phyloP scores from a whole-genome alignment of 1,284 basidiomycete species.

The Rhodotorula sp. region DNA sequence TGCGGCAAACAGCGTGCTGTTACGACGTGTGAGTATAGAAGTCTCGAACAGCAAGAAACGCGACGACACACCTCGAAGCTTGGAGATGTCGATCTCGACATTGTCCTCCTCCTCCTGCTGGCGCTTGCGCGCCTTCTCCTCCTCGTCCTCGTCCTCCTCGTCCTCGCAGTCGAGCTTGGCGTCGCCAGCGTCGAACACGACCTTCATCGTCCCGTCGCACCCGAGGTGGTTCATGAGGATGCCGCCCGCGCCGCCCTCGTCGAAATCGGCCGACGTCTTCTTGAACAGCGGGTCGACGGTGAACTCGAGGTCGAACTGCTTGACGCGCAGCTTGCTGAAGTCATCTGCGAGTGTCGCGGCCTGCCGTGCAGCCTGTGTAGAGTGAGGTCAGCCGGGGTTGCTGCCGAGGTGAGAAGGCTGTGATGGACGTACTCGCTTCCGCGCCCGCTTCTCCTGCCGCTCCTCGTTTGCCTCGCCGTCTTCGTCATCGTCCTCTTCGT shows the following conservation, averaged over 20 bases:
- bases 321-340: conserved; percentile 75
- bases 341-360: conserved; percentile 77
- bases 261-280: conserved; percentile 98
- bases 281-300: conserved; percentile 94
- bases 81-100: conserved; percentile 47
- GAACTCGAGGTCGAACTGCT: conserved; percentile 85
- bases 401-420: background rate
- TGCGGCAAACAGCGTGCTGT: conserved; percentile 26
- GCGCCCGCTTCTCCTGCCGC: conserved; percentile 53
- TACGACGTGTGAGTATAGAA: background rate
- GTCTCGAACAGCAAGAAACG: background rate
- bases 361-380: conserved; percentile 30
- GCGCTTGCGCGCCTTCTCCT: conserved; percentile 63
- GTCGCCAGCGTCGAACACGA: conserved; percentile 96
- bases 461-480: conserved; percentile 58
- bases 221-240: conserved; percentile 83
- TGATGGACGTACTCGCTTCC: conserved; percentile 53
- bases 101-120: conserved; percentile 51
- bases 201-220: conserved; percentile 74
- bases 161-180: conserved; percentile 73
- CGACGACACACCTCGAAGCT: conserved; percentile 52
- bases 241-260: conserved; percentile 95
- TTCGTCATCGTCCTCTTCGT: conserved; percentile 61
- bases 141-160: conserved; percentile 62
- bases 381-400: background rate